phyloP scores from a whole-genome alignment of 768 basidiomycete genomes.

The Tricholoma sp. region DNA sequence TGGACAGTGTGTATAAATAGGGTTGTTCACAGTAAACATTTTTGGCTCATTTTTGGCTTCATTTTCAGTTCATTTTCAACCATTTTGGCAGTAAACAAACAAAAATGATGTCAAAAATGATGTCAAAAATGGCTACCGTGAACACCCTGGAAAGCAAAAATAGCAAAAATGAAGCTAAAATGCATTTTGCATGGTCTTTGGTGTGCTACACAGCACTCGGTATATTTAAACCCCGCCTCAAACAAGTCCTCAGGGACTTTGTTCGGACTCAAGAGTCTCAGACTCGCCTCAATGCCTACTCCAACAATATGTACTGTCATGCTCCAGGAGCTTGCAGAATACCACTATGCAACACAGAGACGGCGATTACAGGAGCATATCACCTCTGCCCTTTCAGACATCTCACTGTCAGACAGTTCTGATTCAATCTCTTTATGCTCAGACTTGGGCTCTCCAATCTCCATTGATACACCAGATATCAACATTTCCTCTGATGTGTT shows the following conservation, averaged over 20 bases:
- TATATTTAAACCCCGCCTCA: background rate
- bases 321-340: background rate
- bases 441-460: background rate
- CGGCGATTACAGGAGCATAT: background rate
- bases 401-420: background rate
- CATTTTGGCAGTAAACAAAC: too few species aligned
- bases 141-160: background rate
- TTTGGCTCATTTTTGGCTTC: too few species aligned
- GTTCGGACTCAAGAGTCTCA: too few species aligned
- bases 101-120: too few species aligned
- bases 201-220: background rate
- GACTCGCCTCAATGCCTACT: too few species aligned
- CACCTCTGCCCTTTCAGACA: background rate
- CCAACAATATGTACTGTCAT: background rate
- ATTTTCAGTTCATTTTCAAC: too few species aligned
- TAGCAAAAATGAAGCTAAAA: background rate
- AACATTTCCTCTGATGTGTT: background rate
- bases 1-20: too few species aligned
- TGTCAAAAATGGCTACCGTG: background rate
- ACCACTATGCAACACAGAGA: background rate
- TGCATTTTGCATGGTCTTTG: background rate
- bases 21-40: too few species aligned
- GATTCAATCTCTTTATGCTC: background rate
- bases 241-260: too few species aligned
- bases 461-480: slow-evolving; percentile 1